These are phyloP conservation scores for Oidiodendron maius DNA, from an alignment of 495 filamentous ascomycete genomes.

Conservation along the genomic window DNA sequence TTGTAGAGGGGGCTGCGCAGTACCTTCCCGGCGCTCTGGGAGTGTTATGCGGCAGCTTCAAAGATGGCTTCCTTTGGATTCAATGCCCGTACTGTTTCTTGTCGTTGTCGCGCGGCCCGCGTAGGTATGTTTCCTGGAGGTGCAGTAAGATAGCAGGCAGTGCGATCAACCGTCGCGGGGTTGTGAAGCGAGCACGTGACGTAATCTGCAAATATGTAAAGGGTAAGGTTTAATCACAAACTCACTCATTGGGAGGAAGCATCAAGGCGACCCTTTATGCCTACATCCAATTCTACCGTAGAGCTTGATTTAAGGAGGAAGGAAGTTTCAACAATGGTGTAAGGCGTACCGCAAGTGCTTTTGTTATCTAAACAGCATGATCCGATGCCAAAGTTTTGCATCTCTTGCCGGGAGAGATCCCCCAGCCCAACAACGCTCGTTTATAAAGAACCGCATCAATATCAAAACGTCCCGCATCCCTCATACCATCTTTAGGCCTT, in stretches of 20 bases:
- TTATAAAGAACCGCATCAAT: slow-evolving; percentile 3
- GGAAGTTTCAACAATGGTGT: not conserved
- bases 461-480: slow-evolving; percentile 2
- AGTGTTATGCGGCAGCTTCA: slow-evolving; percentile 15
- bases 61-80: not conserved
- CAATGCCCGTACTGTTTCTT: not conserved
- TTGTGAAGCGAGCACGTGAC: not conserved
- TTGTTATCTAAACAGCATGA: not conserved
- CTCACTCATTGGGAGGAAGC: not conserved
- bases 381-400: not conserved
- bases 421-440: not conserved
- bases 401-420: not conserved
- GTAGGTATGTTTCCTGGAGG: too few species aligned
- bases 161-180: not conserved
- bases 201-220: too few species aligned
- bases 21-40: slow-evolving; percentile 14
- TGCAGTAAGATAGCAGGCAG: slow-evolving; percentile 18
- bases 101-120: not conserved
- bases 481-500: not conserved
- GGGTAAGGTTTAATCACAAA: too few species aligned
- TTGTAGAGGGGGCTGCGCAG: slow-evolving; percentile 30
- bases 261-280: not conserved
- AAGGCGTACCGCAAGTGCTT: not conserved
- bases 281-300: not conserved
- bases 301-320: not conserved